Conservation (phyloP, 345 rosid species). For the Syzygium oleosum region DNA sequence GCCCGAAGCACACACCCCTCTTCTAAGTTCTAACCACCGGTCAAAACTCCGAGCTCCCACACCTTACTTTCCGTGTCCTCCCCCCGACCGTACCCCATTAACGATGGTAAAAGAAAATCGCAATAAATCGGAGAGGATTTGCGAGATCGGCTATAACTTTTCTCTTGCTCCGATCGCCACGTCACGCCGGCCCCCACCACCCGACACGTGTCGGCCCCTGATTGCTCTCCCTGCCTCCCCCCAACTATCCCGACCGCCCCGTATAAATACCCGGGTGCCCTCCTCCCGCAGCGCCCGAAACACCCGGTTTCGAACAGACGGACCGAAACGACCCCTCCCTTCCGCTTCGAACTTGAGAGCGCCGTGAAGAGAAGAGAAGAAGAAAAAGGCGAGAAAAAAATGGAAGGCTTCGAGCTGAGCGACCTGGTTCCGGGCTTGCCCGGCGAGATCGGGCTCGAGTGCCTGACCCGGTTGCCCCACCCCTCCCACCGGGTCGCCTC, state of each 20-base stretch:
- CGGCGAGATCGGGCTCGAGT: constrained; percentile 45
- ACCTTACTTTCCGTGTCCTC: too few species aligned
- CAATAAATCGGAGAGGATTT: background rate
- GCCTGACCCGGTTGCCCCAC: constrained; percentile 42
- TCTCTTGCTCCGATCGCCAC: background rate
- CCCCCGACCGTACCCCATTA: too few species aligned
- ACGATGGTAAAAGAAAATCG: too few species aligned
- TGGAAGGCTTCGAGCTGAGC: constrained; percentile 8
- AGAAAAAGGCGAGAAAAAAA: background rate
- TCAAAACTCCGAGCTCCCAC: too few species aligned
- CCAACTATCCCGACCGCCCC: background rate
- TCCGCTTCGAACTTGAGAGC: background rate
- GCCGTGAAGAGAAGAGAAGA: background rate
- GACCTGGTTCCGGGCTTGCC: constrained; percentile 47
- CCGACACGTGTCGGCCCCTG: background rate
- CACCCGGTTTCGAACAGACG: background rate
- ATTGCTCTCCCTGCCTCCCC: background rate
- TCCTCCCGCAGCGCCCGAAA: background rate
- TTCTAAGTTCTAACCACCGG: too few species aligned
- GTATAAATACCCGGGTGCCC: background rate
- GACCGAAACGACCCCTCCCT: background rate
- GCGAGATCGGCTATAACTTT: background rate
- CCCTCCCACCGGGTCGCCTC: constrained; percentile 32
- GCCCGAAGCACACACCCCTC: too few species aligned
- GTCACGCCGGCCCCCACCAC: background rate